Base-by-base conservation (phyloP, 768 basidiomycete genomes). In the Dacryopinax primogenitus region DNA sequence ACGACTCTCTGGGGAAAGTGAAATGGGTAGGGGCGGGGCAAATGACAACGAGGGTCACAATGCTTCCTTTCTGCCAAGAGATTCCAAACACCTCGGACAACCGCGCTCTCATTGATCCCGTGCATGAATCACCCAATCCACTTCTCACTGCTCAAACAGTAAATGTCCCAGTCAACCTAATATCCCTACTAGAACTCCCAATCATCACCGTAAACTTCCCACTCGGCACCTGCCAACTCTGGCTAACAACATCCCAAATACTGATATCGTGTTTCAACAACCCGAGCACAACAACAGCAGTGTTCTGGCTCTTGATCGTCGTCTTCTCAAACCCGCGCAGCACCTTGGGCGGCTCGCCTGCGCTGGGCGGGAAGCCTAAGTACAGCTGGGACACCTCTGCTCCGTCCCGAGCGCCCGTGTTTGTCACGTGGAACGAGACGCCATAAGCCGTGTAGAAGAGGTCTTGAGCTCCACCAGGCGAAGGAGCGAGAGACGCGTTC, bases 381-480 rank as follows among this genome's bases (percentile, higher is more conserved):
- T 90, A 92, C 18, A 91, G 73, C 77, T 91, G 89, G 11, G 88
- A 83, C 72, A 85, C 86, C 66, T 90, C 90, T 36, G 80, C 78
- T n/a, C 90, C 91, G 62, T 72, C 78, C 11, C 80, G 74, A 0
- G 70, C 65, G 0, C 90, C 91, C 0, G 79, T 81, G 73, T 93
- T 93, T 67, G 76, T 71, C 30, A 93, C 78, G 6, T 77, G 73
- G 72, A 92, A 91, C 0, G 80, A 80, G 4, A 88, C 83, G 36
- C 41, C 41, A 23, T 18, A 44, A 6, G 41, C 41, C 7, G 41
- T 44, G 18, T 44, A 44, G 41, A 44, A 44, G 7, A 44, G 41
- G 41, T 44, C 41, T 18, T 15, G 16, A 15, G 41, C 6, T 6
- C 41, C 41, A 3, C 41, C 41, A 15, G 41, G 41, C 18, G 41